Evolutionary conservation across 2,329 filamentous ascomycete genomes (phyloP).

Genomic region (Penicillium sp.): DNA sequence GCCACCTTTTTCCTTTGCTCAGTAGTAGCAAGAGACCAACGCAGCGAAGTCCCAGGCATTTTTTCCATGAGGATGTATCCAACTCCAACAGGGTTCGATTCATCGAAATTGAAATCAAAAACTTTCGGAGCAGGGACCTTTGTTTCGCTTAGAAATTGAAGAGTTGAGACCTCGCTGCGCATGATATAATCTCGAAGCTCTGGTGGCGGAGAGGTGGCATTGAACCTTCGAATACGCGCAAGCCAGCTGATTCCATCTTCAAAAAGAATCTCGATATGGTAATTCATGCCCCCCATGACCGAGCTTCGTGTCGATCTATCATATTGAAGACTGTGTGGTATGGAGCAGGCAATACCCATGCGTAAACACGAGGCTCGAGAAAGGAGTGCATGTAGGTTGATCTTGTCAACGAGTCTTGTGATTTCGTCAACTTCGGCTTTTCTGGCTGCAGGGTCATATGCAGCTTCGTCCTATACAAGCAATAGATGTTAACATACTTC

Average conservation of each 20-base stretch:
- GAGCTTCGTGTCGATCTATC: constrained; percentile 34
- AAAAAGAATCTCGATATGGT: constrained; percentile 45
- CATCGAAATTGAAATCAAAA: constrained; percentile 37
- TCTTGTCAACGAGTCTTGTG: constrained; percentile 32
- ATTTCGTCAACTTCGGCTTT: constrained; percentile 40
- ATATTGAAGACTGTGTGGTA: constrained; percentile 38
- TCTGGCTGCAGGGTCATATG: constrained; percentile 34
- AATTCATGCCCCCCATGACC: constrained; percentile 49
- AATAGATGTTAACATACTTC: constrained; percentile 11
- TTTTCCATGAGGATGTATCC: constrained; percentile 48
- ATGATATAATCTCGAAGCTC: constrained; percentile 33
- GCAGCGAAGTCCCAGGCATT: constrained; percentile 39
- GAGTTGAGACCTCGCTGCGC: constrained; percentile 43
- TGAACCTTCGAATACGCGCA: constrained; percentile 43
- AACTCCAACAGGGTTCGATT: constrained; percentile 38
- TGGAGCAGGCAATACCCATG: constrained; percentile 36
- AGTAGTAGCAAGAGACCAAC: constrained; percentile 34
- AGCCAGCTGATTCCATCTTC: constrained; percentile 47
- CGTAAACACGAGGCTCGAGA: constrained; percentile 38
- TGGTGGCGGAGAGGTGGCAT: constrained; percentile 41
- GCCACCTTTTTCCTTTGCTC: constrained; percentile 40
- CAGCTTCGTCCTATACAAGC: constrained; percentile 33
- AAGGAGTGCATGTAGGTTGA: constrained; percentile 40
- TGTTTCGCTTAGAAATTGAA: constrained; percentile 41
- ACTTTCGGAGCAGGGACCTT: constrained; percentile 40